Evolutionary conservation across 148 eudicot species (phyloP).

Genomic region (Agrostemma githago): DNA sequence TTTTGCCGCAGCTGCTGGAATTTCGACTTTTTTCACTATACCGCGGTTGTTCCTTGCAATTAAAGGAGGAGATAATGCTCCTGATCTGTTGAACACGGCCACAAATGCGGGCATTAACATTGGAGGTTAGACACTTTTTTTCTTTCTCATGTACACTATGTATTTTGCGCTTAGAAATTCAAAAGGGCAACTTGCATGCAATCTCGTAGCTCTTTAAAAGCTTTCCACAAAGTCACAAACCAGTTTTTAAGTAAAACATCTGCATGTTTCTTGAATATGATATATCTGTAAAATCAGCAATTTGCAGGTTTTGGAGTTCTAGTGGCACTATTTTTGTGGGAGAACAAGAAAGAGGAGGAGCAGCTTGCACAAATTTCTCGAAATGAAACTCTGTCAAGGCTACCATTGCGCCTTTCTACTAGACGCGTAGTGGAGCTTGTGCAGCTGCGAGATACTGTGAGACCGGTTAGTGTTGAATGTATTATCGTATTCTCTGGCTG

Average conservation of each 20-base stretch:
- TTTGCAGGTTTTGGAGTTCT: conserved; percentile 72
- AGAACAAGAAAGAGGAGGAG: conserved; percentile 95
- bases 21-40: conserved; percentile 66
- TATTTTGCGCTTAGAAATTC: not conserved
- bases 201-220: no score
- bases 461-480: conserved; percentile 73
- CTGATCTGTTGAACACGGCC: conserved; percentile 65
- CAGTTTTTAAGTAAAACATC: not conserved
- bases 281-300: conserved; percentile 55
- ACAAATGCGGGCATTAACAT: conserved; percentile 75
- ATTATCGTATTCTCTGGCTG: not conserved
- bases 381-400: conserved; percentile 82
- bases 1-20: conserved; percentile 93
- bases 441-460: conserved; percentile 76
- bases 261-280: conserved; percentile 31
- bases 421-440: conserved; percentile 92
- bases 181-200: not conserved
- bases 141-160: not conserved
- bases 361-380: conserved; percentile 88
- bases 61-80: conserved; percentile 80
- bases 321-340: conserved; percentile 83
- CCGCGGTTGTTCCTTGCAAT: conserved; percentile 75
- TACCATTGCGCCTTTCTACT: conserved; percentile 96
- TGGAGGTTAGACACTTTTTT: conserved; percentile 50
- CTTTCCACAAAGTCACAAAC: no score